Percentiles rank a stretch among this genome's conserved stretches.
These are phyloP conservation scores for Hypericum perforatum DNA, from an alignment of 345 rosid genomes.

Conservation along the genomic window DNA sequence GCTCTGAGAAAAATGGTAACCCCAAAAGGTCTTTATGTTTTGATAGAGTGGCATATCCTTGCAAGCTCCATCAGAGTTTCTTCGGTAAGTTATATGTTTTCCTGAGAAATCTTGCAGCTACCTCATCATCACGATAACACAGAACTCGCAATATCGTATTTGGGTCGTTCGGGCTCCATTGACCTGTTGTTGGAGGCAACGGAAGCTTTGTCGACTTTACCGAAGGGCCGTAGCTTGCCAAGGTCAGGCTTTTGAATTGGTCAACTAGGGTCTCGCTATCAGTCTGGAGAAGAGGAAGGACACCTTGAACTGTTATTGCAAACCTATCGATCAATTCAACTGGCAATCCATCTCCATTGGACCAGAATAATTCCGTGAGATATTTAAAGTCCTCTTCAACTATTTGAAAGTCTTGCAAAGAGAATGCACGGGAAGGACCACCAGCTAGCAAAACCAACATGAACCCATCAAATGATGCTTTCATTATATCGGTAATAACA, in stretches of 20 bases:
- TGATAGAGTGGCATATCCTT: no score
- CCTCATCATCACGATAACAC: constrained; percentile 19
- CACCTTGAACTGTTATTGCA: background rate
- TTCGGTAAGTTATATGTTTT: constrained; percentile 47
- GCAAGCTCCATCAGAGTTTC: constrained; percentile 32
- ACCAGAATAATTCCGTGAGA: constrained; percentile 5
- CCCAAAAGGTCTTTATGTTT: no score
- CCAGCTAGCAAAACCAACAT: constrained; percentile 9
- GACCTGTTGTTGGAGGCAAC: constrained; percentile 23
- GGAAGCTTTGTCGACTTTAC: constrained; percentile 56
- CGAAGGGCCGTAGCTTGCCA: constrained; percentile 32
- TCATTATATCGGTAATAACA: constrained; percentile 2
- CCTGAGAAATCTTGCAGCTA: constrained; percentile 20
- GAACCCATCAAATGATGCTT: constrained; percentile 5
- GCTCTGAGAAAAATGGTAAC: no score
- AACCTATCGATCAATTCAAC: constrained; percentile 1
- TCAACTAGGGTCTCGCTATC: background rate
- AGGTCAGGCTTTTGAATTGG: background rate
- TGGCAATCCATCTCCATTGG: constrained; percentile 9
- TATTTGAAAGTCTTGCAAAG: background rate
- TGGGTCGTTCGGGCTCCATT: constrained; percentile 20
- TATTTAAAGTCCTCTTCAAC: constrained; percentile 7
- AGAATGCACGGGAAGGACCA: constrained; percentile 6
- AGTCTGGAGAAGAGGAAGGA: constrained; percentile 1
- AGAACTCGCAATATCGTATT: constrained; percentile 20